phyloP scores from a whole-genome alignment of 768 basidiomycete species.

The Rhodotorula kratochvilovae region DNA sequence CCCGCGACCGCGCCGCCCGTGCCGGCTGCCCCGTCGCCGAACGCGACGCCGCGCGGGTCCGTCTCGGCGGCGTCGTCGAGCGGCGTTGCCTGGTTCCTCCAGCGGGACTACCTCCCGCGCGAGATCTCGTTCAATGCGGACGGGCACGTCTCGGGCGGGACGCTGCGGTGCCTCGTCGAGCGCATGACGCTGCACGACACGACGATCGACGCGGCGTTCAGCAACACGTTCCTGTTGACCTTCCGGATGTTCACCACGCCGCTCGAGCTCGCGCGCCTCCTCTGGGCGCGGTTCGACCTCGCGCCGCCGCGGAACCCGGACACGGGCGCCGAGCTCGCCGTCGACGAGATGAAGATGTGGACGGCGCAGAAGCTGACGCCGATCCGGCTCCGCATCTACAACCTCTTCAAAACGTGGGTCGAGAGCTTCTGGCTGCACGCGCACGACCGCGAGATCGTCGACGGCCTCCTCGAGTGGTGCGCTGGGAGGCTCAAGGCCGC shows the following conservation, averaged over 20 bases:
- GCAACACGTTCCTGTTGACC: constrained; percentile 87
- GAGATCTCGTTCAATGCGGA: constrained; percentile 89
- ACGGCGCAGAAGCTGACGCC: constrained; percentile 81
- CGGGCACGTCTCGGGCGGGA: constrained; percentile 83
- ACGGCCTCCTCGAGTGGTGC: constrained; percentile 46
- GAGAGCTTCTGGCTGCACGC: constrained; percentile 82
- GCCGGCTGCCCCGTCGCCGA: background rate
- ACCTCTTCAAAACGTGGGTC: constrained; percentile 90
- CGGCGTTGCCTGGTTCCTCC: constrained; percentile 30
- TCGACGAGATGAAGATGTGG: constrained; percentile 68
- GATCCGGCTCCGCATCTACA: constrained; percentile 81
- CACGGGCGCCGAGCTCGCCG: constrained; percentile 50
- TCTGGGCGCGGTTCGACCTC: constrained; percentile 79
- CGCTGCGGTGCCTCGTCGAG: constrained; percentile 82
- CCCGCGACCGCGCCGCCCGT: background rate
- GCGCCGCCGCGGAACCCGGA: constrained; percentile 55
- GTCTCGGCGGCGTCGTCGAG: background rate
- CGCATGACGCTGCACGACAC: constrained; percentile 94
- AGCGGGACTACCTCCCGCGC: constrained; percentile 65
- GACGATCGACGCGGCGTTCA: constrained; percentile 79
- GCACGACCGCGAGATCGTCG: constrained; percentile 62
- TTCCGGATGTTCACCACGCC: constrained; percentile 88
- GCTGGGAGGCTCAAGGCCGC: constrained; percentile 43
- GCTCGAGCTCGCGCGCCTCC: constrained; percentile 64
- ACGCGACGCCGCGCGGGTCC: background rate